These are phyloP conservation scores for Fusarium poae DNA, from an alignment of 2,329 filamentous ascomycete species.

Conservation along the genomic window DNA sequence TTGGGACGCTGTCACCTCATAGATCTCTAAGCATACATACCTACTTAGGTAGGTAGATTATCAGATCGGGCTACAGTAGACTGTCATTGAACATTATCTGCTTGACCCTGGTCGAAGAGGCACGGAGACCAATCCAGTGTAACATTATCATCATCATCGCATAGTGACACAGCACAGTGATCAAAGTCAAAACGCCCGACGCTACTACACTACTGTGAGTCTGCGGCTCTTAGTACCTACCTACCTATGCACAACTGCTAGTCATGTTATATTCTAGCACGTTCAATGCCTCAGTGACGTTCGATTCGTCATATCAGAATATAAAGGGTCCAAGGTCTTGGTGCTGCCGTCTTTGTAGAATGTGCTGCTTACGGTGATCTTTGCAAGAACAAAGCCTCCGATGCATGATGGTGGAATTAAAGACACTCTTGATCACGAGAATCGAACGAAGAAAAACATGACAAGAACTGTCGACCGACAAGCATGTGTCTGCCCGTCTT, in stretches of 20 bases:
- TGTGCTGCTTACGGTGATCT: not conserved
- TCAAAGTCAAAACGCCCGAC: not conserved
- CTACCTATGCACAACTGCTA: not conserved
- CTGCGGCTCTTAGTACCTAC: not conserved
- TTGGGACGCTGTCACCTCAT: not conserved
- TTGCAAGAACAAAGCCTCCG: not conserved
- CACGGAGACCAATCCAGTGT: not conserved
- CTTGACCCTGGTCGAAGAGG: slow-evolving; percentile 7
- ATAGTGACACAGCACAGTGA: slow-evolving; percentile 26
- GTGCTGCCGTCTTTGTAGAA: not conserved
- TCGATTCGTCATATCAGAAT: too few relatives aligned
- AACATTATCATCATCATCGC: slow-evolving; percentile 34
- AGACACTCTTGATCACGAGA: not conserved
- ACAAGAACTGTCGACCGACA: not conserved
- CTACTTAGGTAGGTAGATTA: not conserved
- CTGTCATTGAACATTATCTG: slow-evolving; percentile 26
- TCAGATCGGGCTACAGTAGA: slow-evolving; percentile 15
- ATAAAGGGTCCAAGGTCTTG: not conserved
- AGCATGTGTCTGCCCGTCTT: slow-evolving; percentile 24
- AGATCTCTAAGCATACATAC: slow-evolving; percentile 4
- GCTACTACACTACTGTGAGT: not conserved
- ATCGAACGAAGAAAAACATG: not conserved
- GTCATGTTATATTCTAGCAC: not conserved
- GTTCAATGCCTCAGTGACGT: not conserved
- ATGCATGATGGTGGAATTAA: not conserved